Evolutionary conservation across 805 yeast genomes (phyloP).

Genomic region (Zygosaccharomyces kombuchaensis): DNA sequence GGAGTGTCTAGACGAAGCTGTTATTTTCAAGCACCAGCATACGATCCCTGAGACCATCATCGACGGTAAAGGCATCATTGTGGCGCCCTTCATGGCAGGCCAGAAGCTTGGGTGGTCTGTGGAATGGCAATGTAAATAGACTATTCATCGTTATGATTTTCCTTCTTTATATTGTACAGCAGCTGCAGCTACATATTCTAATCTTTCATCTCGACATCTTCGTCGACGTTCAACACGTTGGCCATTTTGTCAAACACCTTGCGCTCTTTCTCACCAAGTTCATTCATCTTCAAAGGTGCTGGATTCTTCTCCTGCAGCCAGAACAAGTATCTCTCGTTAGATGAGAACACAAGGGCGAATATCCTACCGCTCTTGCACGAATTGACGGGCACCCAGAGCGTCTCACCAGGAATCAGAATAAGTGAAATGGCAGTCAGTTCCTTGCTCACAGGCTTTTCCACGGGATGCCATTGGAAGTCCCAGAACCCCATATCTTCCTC

Average conservation of each 20-base stretch:
- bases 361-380: slow-evolving; percentile 76
- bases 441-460: slow-evolving; percentile 29
- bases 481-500: slow-evolving; percentile 33
- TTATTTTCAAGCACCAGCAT: slow-evolving; percentile 50
- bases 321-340: slow-evolving; percentile 52
- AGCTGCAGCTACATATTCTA: not conserved
- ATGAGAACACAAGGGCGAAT: slow-evolving; percentile 60
- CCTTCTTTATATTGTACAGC: slow-evolving; percentile 1
- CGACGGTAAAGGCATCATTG: slow-evolving; percentile 43
- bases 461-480: slow-evolving; percentile 35
- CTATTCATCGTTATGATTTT: not conserved
- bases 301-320: slow-evolving; percentile 76
- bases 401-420: slow-evolving; percentile 80
- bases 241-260: slow-evolving; percentile 47
- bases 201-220: slow-evolving; percentile 23
- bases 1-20: slow-evolving; percentile 45
- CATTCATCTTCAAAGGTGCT: slow-evolving; percentile 42
- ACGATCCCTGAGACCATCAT: slow-evolving; percentile 56
- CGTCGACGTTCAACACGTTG: slow-evolving; percentile 40
- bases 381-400: slow-evolving; percentile 63
- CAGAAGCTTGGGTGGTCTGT: slow-evolving; percentile 64
- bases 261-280: slow-evolving; percentile 55
- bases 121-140: slow-evolving; percentile 51
- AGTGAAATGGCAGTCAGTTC: slow-evolving; percentile 37
- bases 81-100: slow-evolving; percentile 87